Evolutionary conservation across 1,284 basidiomycete species (phyloP), one percentile per base, ranked within the genome.

Genomic region (Amylostereum areolatum): DNA sequence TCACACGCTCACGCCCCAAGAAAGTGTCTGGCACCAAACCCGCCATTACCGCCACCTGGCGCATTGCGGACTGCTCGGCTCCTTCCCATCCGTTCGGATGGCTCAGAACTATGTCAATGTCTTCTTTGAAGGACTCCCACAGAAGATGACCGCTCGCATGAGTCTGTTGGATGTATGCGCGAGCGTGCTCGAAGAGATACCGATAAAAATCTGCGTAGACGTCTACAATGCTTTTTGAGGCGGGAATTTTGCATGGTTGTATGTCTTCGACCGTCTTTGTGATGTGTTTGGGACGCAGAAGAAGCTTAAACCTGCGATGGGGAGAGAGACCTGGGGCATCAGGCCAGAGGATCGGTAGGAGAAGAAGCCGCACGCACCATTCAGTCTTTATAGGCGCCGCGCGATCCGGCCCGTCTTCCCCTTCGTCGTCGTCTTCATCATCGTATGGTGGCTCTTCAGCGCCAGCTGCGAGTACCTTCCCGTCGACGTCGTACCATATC

Each of bases 31-130:
- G 44, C 0, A 69, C 52, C 36, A 66, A 59, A 27, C 59, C 64
- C 0, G 64, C 67, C 30, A 58, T 28, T 3, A 52, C 44, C 0
- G 66, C 67, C 5, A 69, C 69, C 2, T 52, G 57, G 11, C 67
- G 61, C 32, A 69, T 65, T 49, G 62, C 59, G n/a, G 55, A 60
- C 48, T 69, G 67, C 42, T 69, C 69, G 1, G 52, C 52, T 6
- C 67, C 67, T 44, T 67, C 69, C 67, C 67, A 69, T 2, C 67
- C 69, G 29, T 70, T 71, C 11, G 69, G 68, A 49, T 70, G 67
- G 1, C 59, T 64, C 32, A 70, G 57, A 7, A 69, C 55, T 43
- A 56, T 64, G 31, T 70, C 60, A 32, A 65, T 52, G n/a, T 47
- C 41, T 27, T 37, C 34, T 12, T 37, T 25, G 7, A 51, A 4